phyloP scores from a whole-genome alignment of 768 basidiomycete genomes.

The Megacollybia marginata region DNA sequence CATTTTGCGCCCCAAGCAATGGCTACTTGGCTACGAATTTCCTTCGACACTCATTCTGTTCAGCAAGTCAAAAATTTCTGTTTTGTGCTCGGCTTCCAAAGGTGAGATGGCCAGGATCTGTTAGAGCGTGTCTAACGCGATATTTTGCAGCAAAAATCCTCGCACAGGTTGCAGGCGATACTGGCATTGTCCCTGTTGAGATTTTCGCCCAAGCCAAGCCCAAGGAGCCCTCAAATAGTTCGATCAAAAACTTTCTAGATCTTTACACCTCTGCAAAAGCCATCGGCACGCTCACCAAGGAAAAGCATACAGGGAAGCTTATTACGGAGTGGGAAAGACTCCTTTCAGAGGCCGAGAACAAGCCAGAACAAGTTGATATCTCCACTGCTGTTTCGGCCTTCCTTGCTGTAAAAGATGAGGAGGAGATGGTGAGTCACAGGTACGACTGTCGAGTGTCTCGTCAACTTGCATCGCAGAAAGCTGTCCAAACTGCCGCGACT shows the following conservation, averaged over 20 bases:
- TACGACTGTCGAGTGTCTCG: not conserved
- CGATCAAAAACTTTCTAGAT: conserved; percentile 60
- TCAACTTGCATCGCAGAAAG: conserved; percentile 47
- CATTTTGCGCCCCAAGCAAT: conserved; percentile 53
- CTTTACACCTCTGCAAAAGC: conserved; percentile 54
- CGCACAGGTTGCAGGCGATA: conserved; percentile 60
- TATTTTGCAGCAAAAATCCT: conserved; percentile 69
- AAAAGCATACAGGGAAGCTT: conserved; percentile 79
- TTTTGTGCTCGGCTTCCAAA: conserved; percentile 86
- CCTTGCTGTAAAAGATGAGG: conserved; percentile 85
- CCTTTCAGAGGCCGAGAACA: conserved; percentile 42
- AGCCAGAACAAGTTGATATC: conserved; percentile 78
- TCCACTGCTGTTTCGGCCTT: conserved; percentile 65
- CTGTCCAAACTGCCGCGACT: conserved; percentile 61
- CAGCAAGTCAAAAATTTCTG: conserved; percentile 63
- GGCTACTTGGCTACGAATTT: conserved; percentile 96
- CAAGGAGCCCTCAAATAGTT: conserved; percentile 71
- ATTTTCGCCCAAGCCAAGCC: conserved; percentile 73
- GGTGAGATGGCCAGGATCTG: conserved; percentile 34
- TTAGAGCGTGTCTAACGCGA: conserved; percentile 3
- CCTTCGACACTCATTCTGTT: conserved; percentile 89
- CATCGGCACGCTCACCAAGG: conserved; percentile 76
- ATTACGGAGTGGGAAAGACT: conserved; percentile 79
- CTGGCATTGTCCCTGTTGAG: conserved; percentile 57
- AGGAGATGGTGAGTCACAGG: conserved; percentile 59